These are phyloP conservation scores for Dimocarpus longan DNA, from an alignment of 345 rosid species.

Conservation along the genomic window DNA sequence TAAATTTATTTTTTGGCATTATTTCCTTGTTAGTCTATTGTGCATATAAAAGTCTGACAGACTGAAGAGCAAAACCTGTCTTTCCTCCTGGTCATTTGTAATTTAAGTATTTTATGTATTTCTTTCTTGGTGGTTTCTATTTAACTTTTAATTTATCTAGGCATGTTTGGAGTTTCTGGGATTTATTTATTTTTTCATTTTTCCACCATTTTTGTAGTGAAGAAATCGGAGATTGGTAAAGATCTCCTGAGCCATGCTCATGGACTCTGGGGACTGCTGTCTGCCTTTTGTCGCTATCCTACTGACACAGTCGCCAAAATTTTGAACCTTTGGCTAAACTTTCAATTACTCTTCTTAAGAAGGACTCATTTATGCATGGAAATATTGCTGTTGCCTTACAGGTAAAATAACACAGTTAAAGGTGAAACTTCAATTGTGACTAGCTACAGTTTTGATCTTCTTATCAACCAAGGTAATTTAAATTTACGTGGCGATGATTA, in stretches of 20 bases:
- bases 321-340: slow-evolving; percentile 63
- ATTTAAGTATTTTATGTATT: neutral
- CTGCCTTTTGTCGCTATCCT: slow-evolving; percentile 83
- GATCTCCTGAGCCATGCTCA: slow-evolving; percentile 67
- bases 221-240: slow-evolving; percentile 56
- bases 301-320: slow-evolving; percentile 52
- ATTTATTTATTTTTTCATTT: slow-evolving; percentile 10
- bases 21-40: neutral
- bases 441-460: neutral
- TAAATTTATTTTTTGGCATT: neutral
- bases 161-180: slow-evolving; percentile 2
- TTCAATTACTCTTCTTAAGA: slow-evolving; percentile 52
- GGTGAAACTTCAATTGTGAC: neutral
- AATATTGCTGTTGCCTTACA: slow-evolving; percentile 67
- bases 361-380: slow-evolving; percentile 69
- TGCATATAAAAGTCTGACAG: neutral
- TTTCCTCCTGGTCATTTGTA: neutral
- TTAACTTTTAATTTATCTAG: slow-evolving; percentile 6
- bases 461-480: neutral
- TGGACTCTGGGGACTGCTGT: slow-evolving; percentile 70
- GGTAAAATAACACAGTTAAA: slow-evolving; percentile 40
- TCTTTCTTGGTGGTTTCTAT: neutral
- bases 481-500: neutral
- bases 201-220: slow-evolving; percentile 50
- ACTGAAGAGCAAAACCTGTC: neutral